Evolutionary conservation across 1,284 basidiomycete genomes (phyloP), one percentile per base, ranked within the genome.

Genomic region (Cerioporus squamosus): DNA sequence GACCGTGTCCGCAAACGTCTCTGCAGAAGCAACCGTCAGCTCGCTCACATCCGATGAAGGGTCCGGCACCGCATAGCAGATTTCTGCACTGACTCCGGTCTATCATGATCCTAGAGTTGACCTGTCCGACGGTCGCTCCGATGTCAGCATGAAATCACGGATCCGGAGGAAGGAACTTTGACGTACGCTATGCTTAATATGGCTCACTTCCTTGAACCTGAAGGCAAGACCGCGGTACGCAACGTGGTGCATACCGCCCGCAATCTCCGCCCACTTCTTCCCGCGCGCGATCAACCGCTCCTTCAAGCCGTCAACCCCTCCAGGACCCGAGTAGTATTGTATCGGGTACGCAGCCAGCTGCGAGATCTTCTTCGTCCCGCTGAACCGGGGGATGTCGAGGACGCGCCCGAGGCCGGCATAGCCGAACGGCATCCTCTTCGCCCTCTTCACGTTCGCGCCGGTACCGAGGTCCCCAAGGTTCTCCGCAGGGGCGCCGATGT

Each of bases 161-260:
- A 17, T 42, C 38, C 15, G 5, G 14, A 3, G n/a, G n/a, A 33
- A 17, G 43, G 42, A 8, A 29, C 15, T 3, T 8, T 33, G 20
- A 68, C 76, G 67, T 43, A 85, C 83, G 60, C 79, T 80, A 45
- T 81, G 81, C 55, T 78, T 80, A 43, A 79, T 52, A 54, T 54
- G 79, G 40, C 54, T 73, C 71, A 47, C 42, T 17, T 61, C 54
- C 38, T 66, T 59, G 59, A 62, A 68, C 39, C 57, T 53, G 50
- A 62, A 66, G 26, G 65, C 67, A 12, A 68, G 63, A 2, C 83
- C 84, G 36, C 75, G 74, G 63, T 83, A 88, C 56, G 81, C 75
- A 61, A 80, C 78, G 66, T 87, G 85, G 60, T 84, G 81, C 29
- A 83, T 72, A 0, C 83, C 84, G 8, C 70, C 71, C 24, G 79